Conservation (phyloP, 495 filamentous ascomycete genomes). For the Xylaria nigripes region DNA sequence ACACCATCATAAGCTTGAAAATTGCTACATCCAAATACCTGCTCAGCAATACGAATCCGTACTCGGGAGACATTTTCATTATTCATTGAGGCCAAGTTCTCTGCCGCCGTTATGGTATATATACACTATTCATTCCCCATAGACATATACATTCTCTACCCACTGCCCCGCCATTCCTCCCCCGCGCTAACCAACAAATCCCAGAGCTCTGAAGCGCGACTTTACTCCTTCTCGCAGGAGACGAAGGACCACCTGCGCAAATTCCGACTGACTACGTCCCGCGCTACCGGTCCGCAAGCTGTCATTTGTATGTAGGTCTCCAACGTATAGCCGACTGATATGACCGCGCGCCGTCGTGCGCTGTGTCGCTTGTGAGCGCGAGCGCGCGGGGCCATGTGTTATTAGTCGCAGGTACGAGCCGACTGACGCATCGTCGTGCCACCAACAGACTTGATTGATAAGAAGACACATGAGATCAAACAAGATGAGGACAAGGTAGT, state of each 20-base stretch:
- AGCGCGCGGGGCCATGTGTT: neutral
- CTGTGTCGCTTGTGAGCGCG: neutral
- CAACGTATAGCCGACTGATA: neutral
- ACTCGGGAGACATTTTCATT: neutral
- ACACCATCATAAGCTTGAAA: too few relatives aligned
- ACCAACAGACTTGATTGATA: conserved; percentile 69
- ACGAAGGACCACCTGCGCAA: conserved; percentile 82
- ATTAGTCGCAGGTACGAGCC: neutral
- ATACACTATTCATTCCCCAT: neutral
- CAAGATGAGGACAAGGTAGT: conserved; percentile 61
- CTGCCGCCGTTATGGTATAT: conserved; percentile 3
- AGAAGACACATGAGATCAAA: conserved; percentile 75
- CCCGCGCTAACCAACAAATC: conserved; percentile 1
- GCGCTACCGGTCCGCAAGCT: conserved; percentile 80
- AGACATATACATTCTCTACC: neutral
- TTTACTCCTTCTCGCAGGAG: conserved; percentile 88
- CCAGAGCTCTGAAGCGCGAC: conserved; percentile 71
- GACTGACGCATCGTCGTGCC: neutral
- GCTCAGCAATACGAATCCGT: too few relatives aligned
- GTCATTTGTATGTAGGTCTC: conserved; percentile 73
- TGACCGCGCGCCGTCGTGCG: neutral
- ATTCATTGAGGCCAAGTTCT: neutral
- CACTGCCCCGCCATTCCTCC: conserved; percentile 4
- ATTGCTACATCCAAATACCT: too few relatives aligned
- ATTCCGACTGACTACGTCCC: conserved; percentile 83